Evolutionary conservation across 768 basidiomycete species (phyloP), one percentile per base, ranked within the genome.

Genomic region (Coprinellus micaceus): DNA sequence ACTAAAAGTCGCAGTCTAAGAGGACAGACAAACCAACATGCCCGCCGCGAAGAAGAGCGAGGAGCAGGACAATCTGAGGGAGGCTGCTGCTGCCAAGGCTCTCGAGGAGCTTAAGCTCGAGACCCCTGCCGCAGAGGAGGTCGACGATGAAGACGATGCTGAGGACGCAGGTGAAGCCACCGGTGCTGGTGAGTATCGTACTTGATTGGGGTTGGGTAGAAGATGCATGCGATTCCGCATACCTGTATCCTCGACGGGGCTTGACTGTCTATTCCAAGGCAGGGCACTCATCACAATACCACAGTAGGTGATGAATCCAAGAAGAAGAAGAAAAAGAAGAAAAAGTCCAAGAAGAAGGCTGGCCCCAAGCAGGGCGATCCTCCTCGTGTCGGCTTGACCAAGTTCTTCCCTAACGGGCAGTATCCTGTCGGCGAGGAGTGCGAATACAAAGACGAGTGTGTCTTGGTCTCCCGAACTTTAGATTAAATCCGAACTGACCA

Each of bases 401-500:
- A 92, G 70, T 80, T 98, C 54, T 98, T 89, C 76, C 82, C 88
- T 10, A 81, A 82, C 67, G 92, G 90, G n/a, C 74, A 84, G 25
- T 98, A 88, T 72, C 94, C 95, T 2, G 90, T 90, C 64, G 97
- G 95, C 40, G 90, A 98, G 75, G 80, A 92, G 52, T 87, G 94
- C 56, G 86, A 88, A 45, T 99, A 98, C 77, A 86, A 86, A 66
- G 82, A 94, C 72, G 91, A 95, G 94, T 97, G 65, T 61, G 92
- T 81, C 12, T 44, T 44, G 24, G 36, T 12, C 45, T 53, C 24
- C 22, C 55, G 53, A 44, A 30, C 19, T 37, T 55, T 26, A 22
- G n/a, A 19, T 26, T 28, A 46, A 46, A 12, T 40, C 44, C 24
- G 29, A 19, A 47, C 33, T 58, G 29, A 40, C 58, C 6, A 28